Percentiles rank a stretch among this genome's conserved stretches.
These are phyloP conservation scores for Trypanosomatidae sp. DNA, from an alignment of 208 protist species.

Conservation along the genomic window DNA sequence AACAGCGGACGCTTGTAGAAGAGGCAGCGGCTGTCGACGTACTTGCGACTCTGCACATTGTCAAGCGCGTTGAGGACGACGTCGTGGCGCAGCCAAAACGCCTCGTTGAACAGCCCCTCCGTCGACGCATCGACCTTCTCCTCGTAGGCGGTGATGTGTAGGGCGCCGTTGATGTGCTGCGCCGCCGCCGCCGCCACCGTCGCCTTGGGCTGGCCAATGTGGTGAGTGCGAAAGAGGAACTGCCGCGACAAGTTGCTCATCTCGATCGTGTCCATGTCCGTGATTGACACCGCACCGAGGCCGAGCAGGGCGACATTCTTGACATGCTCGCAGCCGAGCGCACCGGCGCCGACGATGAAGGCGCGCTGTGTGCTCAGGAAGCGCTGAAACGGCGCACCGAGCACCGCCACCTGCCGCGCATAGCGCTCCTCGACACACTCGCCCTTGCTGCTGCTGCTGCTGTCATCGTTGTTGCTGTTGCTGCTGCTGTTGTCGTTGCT, in stretches of 20 bases:
- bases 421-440: constrained; percentile 76
- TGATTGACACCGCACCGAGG: constrained; percentile 89
- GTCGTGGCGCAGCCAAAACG: constrained; percentile 92
- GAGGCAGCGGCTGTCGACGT: constrained; percentile 94
- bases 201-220: constrained; percentile 95
- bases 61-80: constrained; percentile 98
- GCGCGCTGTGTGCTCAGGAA: constrained; percentile 62
- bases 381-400: constrained; percentile 88
- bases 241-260: constrained; percentile 99
- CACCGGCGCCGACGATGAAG: constrained; percentile 97
- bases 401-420: constrained; percentile 91
- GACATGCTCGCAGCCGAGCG: constrained; percentile 98
- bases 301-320: constrained; percentile 99
- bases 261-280: constrained; percentile 99
- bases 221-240: constrained; percentile 97
- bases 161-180: constrained; percentile 89
- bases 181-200: constrained; percentile 85
- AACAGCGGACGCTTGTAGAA: constrained; percentile 96
- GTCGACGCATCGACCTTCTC: constrained; percentile 94
- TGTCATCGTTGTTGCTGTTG: neutral
- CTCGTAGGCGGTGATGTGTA: constrained; percentile 68
- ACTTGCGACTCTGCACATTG: constrained; percentile 95
- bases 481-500: constrained; percentile 3
- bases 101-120: constrained; percentile 92
- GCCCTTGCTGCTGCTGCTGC: constrained; percentile 4